Conservation (phyloP, 139 green algal species). For the Yamagishiella unicocca region DNA sequence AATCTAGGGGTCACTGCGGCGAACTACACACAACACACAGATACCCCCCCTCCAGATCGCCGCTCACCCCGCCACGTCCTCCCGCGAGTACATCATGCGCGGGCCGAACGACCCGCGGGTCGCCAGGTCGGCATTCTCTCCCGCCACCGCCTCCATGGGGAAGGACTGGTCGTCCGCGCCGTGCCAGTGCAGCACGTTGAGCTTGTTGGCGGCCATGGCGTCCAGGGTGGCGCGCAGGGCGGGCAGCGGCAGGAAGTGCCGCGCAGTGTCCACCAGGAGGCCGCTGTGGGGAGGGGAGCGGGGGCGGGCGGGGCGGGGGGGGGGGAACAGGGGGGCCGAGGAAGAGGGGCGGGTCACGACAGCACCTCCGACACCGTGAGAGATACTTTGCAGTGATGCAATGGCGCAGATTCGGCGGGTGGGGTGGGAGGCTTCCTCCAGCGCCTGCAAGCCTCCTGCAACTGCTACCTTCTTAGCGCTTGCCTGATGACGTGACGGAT, state of each 20-base stretch:
- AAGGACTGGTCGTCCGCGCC: conserved; percentile 64
- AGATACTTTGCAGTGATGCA: too few relatives aligned
- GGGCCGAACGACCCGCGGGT: conserved; percentile 4
- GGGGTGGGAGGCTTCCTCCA: too few relatives aligned
- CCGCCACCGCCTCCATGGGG: background rate
- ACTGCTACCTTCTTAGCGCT: too few relatives aligned
- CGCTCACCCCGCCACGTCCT: conserved; percentile 20
- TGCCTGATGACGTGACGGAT: too few relatives aligned
- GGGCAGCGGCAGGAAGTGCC: conserved; percentile 72
- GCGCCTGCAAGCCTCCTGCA: too few relatives aligned
- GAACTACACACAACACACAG: background rate
- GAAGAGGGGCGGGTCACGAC: too few relatives aligned
- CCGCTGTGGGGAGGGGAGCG: conserved; percentile 27
- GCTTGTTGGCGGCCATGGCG: conserved; percentile 70
- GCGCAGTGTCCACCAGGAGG: conserved; percentile 71
- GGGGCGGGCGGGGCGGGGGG: background rate
- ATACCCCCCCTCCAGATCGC: too few relatives aligned
- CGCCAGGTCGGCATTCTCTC: background rate
- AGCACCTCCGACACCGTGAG: too few relatives aligned
- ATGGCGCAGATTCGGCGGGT: too few relatives aligned
- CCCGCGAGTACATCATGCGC: conserved; percentile 18
- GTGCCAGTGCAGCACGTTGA: conserved; percentile 82
- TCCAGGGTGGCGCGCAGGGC: conserved; percentile 65
- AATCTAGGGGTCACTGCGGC: too few relatives aligned
- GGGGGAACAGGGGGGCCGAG: too few relatives aligned